Base-by-base conservation (phyloP, 495 filamentous ascomycete genomes). In the Penicillium soppii region DNA sequence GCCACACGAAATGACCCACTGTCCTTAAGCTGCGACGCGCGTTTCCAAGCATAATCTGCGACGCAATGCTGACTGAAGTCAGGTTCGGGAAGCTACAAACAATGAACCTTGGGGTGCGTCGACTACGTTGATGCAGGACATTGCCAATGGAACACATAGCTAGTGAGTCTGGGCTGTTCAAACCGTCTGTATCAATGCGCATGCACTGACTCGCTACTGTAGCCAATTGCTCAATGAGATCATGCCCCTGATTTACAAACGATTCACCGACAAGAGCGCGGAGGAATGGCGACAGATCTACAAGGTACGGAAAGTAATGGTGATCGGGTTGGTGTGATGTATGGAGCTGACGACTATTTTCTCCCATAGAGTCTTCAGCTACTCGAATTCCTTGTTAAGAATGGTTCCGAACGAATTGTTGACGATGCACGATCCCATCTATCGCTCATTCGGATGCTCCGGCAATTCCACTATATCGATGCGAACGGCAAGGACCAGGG, bases 251-350 rank as follows among this genome's bases (percentile, higher is more conserved):
- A 96, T 99, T 58, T 99, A 99, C 77, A 95, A 95, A 64, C 87
- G 94, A 40, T 99, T 99, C 63, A 99, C 94, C 46, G 94, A 99
- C 66, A 99, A 99, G 74, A 80, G 90, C 16, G 91, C 95, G 37
- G 94, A 99, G 66, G 94, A 99, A 70, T 99, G 94, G 94, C 84
- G 95, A 54, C 94, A 99, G 68, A 99, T 97, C 53, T 99, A 97
- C 77, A 99, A 99, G 79, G 85, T 86, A 59, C 10, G 39, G 19
- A 27, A 16, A 20, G 9, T 36, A 6, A 15, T 7, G 12, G n/a
- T 8, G 9, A 16, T 32, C 2, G 10, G 1, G 9, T 0, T 3
- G 8, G n/a, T 30, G 13, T 47, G 10, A 17, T 17, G 17, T 21
- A 36, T 41, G n/a, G 29, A 30, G 10, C 29, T 36, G 0, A n/a